A percentile compares a stretch with the other conserved stretches of the same genome.
These are phyloP conservation scores for Aspergillus novoparasiticus DNA, from an alignment of 2,329 filamentous ascomycete species.

Conservation along the genomic window DNA sequence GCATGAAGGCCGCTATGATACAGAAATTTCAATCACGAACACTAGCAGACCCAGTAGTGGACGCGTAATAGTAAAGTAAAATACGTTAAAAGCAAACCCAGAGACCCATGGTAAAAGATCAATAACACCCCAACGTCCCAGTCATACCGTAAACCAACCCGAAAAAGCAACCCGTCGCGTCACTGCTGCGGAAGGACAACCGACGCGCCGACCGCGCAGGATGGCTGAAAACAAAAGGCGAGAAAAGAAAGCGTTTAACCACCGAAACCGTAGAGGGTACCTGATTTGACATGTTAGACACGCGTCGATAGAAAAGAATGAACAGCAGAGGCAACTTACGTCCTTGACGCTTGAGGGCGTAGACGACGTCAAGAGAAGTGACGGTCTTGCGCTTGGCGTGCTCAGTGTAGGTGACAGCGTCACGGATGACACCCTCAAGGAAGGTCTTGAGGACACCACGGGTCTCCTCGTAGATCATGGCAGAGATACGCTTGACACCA, in stretches of 20 bases:
- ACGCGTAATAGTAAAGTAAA: constrained; percentile 42
- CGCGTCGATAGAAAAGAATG: constrained; percentile 1
- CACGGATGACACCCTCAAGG: constrained; percentile 79
- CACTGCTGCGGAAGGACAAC: constrained; percentile 32
- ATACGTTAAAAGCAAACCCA: constrained; percentile 45
- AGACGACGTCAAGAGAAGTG: constrained; percentile 63
- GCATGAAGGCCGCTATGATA: constrained; percentile 46
- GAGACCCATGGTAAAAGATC: constrained; percentile 45
- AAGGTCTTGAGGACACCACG: constrained; percentile 82
- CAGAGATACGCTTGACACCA: constrained; percentile 99
- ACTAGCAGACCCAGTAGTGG: constrained; percentile 43
- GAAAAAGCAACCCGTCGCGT: constrained; percentile 42
- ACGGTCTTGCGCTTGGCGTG: constrained; percentile 71
- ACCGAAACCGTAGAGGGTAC: constrained; percentile 87
- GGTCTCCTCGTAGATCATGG: constrained; percentile 87
- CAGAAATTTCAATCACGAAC: constrained; percentile 42
- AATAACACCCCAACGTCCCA: constrained; percentile 49
- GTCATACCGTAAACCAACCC: constrained; percentile 47
- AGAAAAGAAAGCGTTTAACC: constrained; percentile 61
- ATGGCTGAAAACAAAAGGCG: constrained; percentile 34
- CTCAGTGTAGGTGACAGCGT: constrained; percentile 79
- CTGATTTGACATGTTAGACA: constrained; percentile 29
- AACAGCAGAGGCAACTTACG: constrained; percentile 38
- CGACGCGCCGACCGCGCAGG: constrained; percentile 37
- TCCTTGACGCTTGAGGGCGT: constrained; percentile 65